phyloP scores from a whole-genome alignment of 257 asterid species.

The Ilex aquifolium region DNA sequence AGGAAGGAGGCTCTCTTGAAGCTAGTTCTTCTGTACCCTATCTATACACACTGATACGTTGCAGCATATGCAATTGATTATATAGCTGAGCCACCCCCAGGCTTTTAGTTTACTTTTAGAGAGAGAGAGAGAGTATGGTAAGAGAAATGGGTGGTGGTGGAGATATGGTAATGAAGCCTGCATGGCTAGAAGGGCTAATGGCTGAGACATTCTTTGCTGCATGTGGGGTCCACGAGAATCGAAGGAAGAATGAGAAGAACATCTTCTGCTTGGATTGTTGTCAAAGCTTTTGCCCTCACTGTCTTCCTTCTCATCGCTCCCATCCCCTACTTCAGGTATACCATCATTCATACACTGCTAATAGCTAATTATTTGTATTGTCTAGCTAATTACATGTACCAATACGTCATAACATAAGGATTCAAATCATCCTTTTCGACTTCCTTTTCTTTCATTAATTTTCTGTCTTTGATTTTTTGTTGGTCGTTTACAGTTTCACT shows the following conservation, averaged over 20 bases:
- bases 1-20: slow-evolving; percentile 8
- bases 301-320: slow-evolving; percentile 60
- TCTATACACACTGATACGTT: background rate
- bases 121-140: slow-evolving; percentile 10
- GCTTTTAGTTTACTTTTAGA: background rate
- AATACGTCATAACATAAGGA: no score
- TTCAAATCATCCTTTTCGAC: background rate
- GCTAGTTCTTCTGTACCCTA: slow-evolving; percentile 22
- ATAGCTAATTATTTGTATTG: background rate
- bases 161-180: slow-evolving; percentile 38
- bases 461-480: background rate
- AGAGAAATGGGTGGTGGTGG: slow-evolving; percentile 10
- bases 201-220: slow-evolving; percentile 62
- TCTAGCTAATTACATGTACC: no score
- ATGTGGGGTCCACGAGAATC: slow-evolving; percentile 56
- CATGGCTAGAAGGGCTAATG: slow-evolving; percentile 77
- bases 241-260: slow-evolving; percentile 75
- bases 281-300: slow-evolving; percentile 82
- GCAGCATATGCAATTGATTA: no score
- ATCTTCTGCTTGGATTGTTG: slow-evolving; percentile 79
- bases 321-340: slow-evolving; percentile 73
- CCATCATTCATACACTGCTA: background rate
- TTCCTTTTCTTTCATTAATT: no score
- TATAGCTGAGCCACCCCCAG: no score
- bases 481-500: no score